Conservation (phyloP, 2,329 filamentous ascomycete genomes). For the Apiospora marii region DNA sequence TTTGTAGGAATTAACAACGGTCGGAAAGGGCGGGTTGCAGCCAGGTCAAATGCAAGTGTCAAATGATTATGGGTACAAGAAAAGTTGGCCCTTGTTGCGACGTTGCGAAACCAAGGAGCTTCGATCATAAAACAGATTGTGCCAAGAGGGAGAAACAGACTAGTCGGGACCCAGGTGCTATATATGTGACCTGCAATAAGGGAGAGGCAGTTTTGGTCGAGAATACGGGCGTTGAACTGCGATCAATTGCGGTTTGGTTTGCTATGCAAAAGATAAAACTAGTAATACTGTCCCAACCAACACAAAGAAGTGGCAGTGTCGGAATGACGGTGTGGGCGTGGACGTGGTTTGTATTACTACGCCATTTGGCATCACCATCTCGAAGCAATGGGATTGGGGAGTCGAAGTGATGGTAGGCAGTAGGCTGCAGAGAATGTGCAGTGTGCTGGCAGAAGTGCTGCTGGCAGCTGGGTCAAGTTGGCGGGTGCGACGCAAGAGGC, state of each 20-base stretch:
- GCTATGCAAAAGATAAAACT: background rate
- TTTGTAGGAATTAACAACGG: background rate
- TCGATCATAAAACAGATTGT: conserved; percentile 17
- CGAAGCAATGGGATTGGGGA: background rate
- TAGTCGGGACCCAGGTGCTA: background rate
- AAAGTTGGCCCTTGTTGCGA: conserved; percentile 9
- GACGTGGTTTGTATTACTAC: background rate
- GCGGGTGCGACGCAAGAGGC: conserved; percentile 6
- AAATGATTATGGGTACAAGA: background rate
- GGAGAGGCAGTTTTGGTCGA: background rate
- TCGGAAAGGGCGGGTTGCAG: background rate
- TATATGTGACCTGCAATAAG: conserved; percentile 9
- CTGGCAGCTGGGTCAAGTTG: background rate
- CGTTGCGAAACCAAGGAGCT: conserved; percentile 18
- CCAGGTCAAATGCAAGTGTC: background rate
- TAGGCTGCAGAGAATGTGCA: too few species aligned
- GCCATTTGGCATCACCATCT: background rate
- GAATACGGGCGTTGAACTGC: background rate
- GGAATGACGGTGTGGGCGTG: conserved; percentile 3
- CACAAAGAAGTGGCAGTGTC: conserved; percentile 1
- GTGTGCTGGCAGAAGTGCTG: background rate
- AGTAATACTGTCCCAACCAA: background rate
- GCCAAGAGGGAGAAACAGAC: background rate
- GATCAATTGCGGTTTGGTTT: background rate
- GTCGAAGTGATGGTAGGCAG: background rate